Base-by-base conservation (phyloP, 345 rosid species). In the Salix suchowensis region DNA sequence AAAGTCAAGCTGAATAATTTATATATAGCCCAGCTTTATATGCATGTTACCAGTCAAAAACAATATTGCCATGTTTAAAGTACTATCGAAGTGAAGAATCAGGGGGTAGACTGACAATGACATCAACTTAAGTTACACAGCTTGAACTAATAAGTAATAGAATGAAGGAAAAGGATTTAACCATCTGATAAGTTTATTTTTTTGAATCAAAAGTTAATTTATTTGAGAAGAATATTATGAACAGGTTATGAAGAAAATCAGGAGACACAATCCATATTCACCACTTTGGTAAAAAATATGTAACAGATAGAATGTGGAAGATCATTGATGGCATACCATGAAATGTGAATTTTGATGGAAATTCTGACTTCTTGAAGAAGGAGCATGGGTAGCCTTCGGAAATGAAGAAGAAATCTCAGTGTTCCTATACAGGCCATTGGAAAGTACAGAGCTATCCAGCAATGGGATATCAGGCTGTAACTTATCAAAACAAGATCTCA, bases 341-440 rank as follows among this genome's bases (percentile, higher is more conserved):
- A 76, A 89, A 46, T 86, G 85, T 40, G 96, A 87, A 80, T 83
- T 90, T 6, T 91, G 87, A 36, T 85, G 91, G 79, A 73, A 87
- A 70, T 81, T 88, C 70, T 85, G 87, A 67, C 86, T 92, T 89
- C 90, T 94, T 24, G 91, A 80, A 75, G 93, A 84, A 16, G 89
- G 88, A 42, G 54, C 74, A 65, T 72, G 86, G 76, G 74, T 91
- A 50, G 78, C 71, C 80, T 92, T 90, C 1, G 94, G 80, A 78
- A 83, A 81, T 23, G 91, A 82, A 71, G 91, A 82, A 48, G 84
- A 80, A 58, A 87, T 78, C 37, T 87, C 84, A 77, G 82, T 76
- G 72, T 86, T 85, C 68, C 87, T 88, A 64, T 77, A 77, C 76
- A 88, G 92, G 40, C 82, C 94, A 81, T 9, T n/a, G 62, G 62